Conservation (phyloP, 208 protist species). For the Tritrichomonas musculus region DNA sequence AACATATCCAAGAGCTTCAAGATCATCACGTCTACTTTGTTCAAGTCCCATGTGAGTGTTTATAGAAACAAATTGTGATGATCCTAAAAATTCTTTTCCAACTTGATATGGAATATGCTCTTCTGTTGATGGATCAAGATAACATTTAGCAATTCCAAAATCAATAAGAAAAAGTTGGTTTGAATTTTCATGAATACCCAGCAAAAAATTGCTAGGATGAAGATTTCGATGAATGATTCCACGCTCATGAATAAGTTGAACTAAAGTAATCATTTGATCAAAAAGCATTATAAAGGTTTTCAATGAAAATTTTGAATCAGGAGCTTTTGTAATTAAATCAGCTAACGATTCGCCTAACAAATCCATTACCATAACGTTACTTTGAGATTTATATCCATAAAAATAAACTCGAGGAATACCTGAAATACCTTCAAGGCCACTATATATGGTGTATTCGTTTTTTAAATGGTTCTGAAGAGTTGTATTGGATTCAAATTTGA, state of each 20-base stretch:
- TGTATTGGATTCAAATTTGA: background rate
- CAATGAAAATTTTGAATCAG: constrained; percentile 74
- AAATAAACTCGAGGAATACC: constrained; percentile 85
- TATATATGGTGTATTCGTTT: constrained; percentile 87
- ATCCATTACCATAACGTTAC: constrained; percentile 97
- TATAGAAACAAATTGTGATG: constrained; percentile 92
- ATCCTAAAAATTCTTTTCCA: constrained; percentile 94
- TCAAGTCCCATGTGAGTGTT: constrained; percentile 98
- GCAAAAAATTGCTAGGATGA: background rate
- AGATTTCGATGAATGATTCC: background rate
- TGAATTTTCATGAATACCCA: constrained; percentile 42
- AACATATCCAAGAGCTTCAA: constrained; percentile 91
- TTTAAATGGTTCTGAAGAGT: constrained; percentile 67
- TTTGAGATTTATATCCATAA: constrained; percentile 81
- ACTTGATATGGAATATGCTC: constrained; percentile 96
- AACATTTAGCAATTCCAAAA: constrained; percentile 90
- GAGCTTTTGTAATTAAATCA: constrained; percentile 86
- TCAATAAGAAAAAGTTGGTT: constrained; percentile 50
- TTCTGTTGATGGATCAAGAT: constrained; percentile 87
- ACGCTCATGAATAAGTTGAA: background rate
- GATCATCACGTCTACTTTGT: constrained; percentile 57
- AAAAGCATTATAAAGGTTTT: constrained; percentile 95
- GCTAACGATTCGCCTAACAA: constrained; percentile 88
- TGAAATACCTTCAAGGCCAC: constrained; percentile 64
- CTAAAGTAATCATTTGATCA: constrained; percentile 74